Evolutionary conservation across 345 rosid species (phyloP).

Genomic region (Lepidium africanum): DNA sequence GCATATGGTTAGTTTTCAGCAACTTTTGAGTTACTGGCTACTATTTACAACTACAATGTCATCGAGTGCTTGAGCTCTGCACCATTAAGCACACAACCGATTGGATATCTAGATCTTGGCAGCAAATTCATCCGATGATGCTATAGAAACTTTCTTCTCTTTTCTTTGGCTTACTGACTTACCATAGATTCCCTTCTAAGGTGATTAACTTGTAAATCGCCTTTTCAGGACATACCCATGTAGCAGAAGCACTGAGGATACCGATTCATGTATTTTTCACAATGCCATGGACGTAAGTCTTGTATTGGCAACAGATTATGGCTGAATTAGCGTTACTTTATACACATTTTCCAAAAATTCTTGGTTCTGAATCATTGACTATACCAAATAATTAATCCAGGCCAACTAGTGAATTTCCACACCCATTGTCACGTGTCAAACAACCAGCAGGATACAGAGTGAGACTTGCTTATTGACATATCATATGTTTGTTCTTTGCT

Average conservation of each 20-base stretch:
- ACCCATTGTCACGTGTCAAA: constrained; percentile 98
- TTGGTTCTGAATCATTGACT: constrained; percentile 27
- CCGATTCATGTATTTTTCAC: constrained; percentile 98
- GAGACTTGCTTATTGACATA: constrained; percentile 26
- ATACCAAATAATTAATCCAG: constrained; percentile 32
- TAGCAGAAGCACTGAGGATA: constrained; percentile 85
- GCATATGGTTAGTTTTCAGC: constrained; percentile 65
- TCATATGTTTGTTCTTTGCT: neutral
- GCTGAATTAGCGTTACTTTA: constrained; percentile 21
- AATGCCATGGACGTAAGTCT: constrained; percentile 99
- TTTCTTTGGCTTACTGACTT: neutral
- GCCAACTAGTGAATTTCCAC: constrained; percentile 98
- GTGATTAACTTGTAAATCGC: constrained; percentile 18
- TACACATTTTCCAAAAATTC: constrained; percentile 14
- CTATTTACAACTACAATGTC: neutral
- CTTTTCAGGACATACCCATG: constrained; percentile 85
- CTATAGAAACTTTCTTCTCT: neutral
- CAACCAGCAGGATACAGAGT: constrained; percentile 97
- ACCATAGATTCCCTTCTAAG: constrained; percentile 4
- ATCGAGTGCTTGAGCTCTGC: neutral
- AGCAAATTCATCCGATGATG: neutral
- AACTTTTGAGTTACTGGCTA: neutral
- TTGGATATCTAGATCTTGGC: neutral
- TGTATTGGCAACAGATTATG: constrained; percentile 42
- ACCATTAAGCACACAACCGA: neutral